Evolutionary conservation across 345 rosid genomes (phyloP).

Genomic region (Acer saccharum): DNA sequence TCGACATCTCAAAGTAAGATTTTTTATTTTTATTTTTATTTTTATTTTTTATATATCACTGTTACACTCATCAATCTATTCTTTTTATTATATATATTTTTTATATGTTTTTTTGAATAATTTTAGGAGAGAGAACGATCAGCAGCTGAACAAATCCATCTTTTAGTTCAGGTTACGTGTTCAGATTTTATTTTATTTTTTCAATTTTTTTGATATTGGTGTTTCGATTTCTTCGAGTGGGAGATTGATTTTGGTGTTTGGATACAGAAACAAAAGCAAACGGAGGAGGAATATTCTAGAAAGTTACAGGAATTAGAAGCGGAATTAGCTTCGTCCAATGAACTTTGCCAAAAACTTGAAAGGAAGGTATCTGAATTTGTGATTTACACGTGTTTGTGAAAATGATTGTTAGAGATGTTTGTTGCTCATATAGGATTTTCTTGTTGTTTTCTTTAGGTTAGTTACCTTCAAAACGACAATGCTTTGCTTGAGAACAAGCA

Average conservation of each 20-base stretch:
- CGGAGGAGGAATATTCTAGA: constrained; percentile 64
- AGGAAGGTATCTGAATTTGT: constrained; percentile 47
- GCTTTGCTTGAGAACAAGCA: constrained; percentile 65
- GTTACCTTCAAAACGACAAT: constrained; percentile 68
- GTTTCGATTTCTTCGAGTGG: constrained; percentile 4
- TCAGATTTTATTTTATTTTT: not conserved
- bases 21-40: not conserved
- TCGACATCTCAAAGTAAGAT: constrained; percentile 65
- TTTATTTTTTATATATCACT: not conserved
- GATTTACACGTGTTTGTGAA: constrained; percentile 28
- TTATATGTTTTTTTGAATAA: not conserved
- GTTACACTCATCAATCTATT: not conserved
- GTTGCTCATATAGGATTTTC: not conserved
- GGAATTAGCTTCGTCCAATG: constrained; percentile 56
- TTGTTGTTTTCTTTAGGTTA: constrained; percentile 41
- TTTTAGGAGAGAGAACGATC: constrained; percentile 59
- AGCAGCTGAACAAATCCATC: constrained; percentile 50
- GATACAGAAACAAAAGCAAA: constrained; percentile 69
- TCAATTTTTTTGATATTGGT: not conserved
- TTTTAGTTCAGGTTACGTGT: constrained; percentile 51
- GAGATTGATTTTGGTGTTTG: constrained; percentile 21
- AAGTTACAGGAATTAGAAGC: constrained; percentile 60
- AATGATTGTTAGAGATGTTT: constrained; percentile 18
- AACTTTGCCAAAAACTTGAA: constrained; percentile 55
- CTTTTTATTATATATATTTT: not conserved